Conservation (phyloP, 73 alveolate species). For the Effrenium voratum region DNA sequence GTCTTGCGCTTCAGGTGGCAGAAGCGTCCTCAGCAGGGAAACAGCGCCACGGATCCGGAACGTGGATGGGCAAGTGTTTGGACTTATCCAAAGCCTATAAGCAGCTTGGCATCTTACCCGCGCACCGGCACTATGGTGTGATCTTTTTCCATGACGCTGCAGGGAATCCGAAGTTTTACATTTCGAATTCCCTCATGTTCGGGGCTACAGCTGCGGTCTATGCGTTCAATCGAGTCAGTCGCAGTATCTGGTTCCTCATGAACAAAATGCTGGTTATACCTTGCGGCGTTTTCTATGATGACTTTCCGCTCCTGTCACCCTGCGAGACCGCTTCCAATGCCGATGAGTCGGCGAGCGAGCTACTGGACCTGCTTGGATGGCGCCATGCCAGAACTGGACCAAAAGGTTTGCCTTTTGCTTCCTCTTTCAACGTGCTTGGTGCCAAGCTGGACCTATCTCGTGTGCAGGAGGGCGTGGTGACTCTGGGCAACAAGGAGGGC, state of each 20-base stretch:
- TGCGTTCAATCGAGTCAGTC: constrained; percentile 11
- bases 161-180: background rate
- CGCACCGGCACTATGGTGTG: background rate
- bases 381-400: background rate
- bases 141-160: background rate
- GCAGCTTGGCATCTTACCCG: background rate
- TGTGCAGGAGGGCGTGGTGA: background rate
- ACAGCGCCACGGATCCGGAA: background rate
- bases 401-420: background rate
- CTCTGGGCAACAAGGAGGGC: background rate
- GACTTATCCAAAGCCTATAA: background rate
- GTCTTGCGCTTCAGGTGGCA: background rate
- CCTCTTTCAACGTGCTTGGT: background rate
- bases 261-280: background rate
- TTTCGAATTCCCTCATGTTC: background rate
- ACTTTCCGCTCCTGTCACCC: background rate
- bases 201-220: constrained; percentile 30
- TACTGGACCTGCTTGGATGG: constrained; percentile 19
- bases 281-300: background rate
- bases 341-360: background rate
- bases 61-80: background rate
- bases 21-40: background rate
- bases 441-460: background rate
- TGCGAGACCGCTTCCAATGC: background rate
- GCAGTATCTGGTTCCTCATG: constrained; percentile 13